These are phyloP conservation scores for Dactylellina sp. DNA, from an alignment of 2,329 filamentous ascomycete species.

Conservation along the genomic window DNA sequence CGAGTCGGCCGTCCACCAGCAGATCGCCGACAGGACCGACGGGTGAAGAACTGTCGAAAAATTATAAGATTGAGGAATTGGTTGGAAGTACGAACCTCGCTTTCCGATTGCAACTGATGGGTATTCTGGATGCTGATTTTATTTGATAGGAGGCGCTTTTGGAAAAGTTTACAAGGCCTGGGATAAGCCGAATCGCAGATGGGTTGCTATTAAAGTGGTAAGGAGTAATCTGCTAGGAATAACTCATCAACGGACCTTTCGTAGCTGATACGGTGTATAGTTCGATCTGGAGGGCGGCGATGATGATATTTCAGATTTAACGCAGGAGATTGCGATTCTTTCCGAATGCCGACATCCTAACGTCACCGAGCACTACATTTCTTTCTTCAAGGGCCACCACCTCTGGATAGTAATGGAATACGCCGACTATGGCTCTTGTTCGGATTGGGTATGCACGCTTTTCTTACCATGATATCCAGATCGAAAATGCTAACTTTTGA, in stretches of 20 bases:
- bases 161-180: conserved; percentile 32
- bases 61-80: conserved; percentile 21
- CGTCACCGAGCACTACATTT: conserved; percentile 45
- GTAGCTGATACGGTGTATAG: conserved; percentile 10
- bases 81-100: conserved; percentile 19
- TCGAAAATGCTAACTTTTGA: background rate
- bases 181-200: conserved; percentile 20
- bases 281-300: conserved; percentile 33
- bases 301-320: conserved; percentile 16
- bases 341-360: conserved; percentile 20
- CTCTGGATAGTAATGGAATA: conserved; percentile 48
- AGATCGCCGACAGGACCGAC: conserved; percentile 2
- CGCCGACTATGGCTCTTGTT: conserved; percentile 27
- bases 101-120: too few relatives aligned
- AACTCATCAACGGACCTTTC: too few relatives aligned
- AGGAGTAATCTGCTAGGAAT: too few relatives aligned
- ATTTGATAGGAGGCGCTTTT: conserved; percentile 35
- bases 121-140: conserved; percentile 1
- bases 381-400: conserved; percentile 34
- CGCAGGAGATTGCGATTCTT: conserved; percentile 29
- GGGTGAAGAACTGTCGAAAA: conserved; percentile 17
- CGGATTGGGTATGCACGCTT: conserved; percentile 7
- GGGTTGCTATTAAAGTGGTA: conserved; percentile 46
- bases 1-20: background rate
- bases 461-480: background rate